Evolutionary conservation across 1,284 basidiomycete species (phyloP), one percentile per base, ranked within the genome.

Genomic region (Ganoderma multipileum): DNA sequence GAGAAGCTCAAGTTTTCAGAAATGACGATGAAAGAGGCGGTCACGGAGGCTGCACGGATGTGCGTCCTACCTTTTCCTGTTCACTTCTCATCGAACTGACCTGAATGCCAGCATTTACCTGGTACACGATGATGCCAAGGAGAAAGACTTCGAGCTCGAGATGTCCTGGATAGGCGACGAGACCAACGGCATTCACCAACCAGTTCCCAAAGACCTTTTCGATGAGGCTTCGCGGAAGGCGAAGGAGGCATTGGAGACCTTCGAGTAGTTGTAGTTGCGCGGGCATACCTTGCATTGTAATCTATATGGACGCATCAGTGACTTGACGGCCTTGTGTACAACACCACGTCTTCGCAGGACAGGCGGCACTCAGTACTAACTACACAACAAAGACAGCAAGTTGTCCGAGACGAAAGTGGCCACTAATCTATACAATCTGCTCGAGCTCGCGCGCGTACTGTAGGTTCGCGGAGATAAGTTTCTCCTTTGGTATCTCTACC

Each of bases 71-170:
- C 63, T 2, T 39, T 30, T 1, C 41, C 33, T 33, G 20, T 20
- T 11, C 36, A 30, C 3, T 47, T 28, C 54, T 68, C 9, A 54
- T 52, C 5, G 4, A 18, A 26, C 41, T 63, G 1, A 61, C 30
- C 38, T 14, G 30, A 26, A 16, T 54, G 3, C 77, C 77, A 99
- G 97, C 79, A 97, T 99, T 79, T 96, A 99, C 83, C 89, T 97
- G 67, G 96, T 98, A 18, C 98, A 99, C 79, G 97, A 99, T 73
- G 98, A 99, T 76, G 86, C 94, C 68, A 98, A 99, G 81, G 97
- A 99, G 83, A 98, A 98, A 79, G 94, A 96, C 65, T 99, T 99
- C 75, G 98, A 99, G 80, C 88, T 99, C 30, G 98, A 99, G 81
- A 89, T 99, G 86, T 95, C 96, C 47, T 99, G 98, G 98, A 90